Evolutionary conservation across 2,329 filamentous ascomycete species (phyloP).

Genomic region (Incumbomyces lentus): DNA sequence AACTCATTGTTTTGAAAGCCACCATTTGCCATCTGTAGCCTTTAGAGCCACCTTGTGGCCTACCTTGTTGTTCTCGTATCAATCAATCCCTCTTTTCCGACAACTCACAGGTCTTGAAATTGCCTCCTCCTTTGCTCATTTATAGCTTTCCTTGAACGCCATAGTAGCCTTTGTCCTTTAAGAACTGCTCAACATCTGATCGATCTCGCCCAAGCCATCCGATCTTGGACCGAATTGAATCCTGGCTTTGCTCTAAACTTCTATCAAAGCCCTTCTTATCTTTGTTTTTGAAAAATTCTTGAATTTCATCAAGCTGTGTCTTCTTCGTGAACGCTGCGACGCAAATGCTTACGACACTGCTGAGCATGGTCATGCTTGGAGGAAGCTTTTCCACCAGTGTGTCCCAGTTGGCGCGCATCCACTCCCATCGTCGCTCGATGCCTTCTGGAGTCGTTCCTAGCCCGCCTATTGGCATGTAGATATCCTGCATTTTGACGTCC

Average conservation of each 20-base stretch:
- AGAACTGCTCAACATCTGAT: conserved; percentile 64
- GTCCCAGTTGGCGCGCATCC: conserved; percentile 86
- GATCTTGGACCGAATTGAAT: conserved; percentile 74
- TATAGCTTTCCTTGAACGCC: conserved; percentile 5
- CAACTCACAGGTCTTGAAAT: too few relatives aligned
- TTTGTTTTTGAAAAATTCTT: conserved; percentile 70
- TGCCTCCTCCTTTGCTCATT: not conserved
- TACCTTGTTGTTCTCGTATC: too few relatives aligned
- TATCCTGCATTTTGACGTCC: conserved; percentile 86
- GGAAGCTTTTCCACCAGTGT: conserved; percentile 68
- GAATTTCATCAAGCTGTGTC: conserved; percentile 64
- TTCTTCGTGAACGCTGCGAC: conserved; percentile 69
- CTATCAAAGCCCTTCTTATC: conserved; percentile 83
- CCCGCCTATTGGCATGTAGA: conserved; percentile 77
- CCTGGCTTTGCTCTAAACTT: conserved; percentile 78
- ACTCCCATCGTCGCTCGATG: conserved; percentile 68
- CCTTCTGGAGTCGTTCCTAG: conserved; percentile 68
- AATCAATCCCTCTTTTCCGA: too few relatives aligned
- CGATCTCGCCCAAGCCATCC: conserved; percentile 69
- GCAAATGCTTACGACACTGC: conserved; percentile 70
- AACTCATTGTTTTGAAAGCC: too few relatives aligned
- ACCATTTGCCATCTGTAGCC: too few relatives aligned
- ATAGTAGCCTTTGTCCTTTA: conserved; percentile 54
- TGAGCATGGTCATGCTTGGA: conserved; percentile 76
- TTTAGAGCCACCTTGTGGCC: too few relatives aligned